Conservation (phyloP, 805 yeast species). For the Cyberlindnera nakhonratchasimensis region DNA sequence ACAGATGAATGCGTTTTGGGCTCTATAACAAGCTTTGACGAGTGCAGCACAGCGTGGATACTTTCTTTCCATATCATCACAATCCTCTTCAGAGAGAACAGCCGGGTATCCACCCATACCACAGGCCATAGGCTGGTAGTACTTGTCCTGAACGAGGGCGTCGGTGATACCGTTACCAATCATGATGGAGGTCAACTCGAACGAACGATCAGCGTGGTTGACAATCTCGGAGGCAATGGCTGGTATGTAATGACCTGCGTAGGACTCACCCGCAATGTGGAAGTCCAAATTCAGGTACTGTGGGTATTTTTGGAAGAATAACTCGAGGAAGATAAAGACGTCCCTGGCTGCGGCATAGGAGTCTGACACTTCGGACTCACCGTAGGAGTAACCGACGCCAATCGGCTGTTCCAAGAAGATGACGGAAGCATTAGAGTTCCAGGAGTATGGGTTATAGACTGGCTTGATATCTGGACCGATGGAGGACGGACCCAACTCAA, state of each 20-base stretch:
- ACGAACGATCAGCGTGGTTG: conserved; percentile 44
- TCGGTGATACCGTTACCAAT: conserved; percentile 95
- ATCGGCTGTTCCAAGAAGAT: conserved; percentile 94
- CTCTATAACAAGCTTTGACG: conserved; percentile 61
- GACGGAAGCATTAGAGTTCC: conserved; percentile 90
- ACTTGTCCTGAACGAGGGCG: conserved; percentile 70
- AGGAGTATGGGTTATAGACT: conserved; percentile 75
- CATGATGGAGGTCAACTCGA: conserved; percentile 71
- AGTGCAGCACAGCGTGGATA: conserved; percentile 63
- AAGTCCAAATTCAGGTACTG: conserved; percentile 54
- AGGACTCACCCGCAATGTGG: conserved; percentile 83
- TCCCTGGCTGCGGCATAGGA: conserved; percentile 86
- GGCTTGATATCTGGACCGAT: conserved; percentile 65
- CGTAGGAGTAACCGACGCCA: conserved; percentile 86
- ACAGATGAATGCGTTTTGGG: conserved; percentile 67
- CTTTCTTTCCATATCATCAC: conserved; percentile 59
- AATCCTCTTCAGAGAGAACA: conserved; percentile 65
- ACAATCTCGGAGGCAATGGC: conserved; percentile 55
- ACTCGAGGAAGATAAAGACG: conserved; percentile 76
- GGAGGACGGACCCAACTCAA: conserved; percentile 87
- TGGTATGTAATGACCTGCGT: conserved; percentile 83
- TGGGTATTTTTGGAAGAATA: conserved; percentile 84
- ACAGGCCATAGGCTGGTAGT: conserved; percentile 93
- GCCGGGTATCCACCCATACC: conserved; percentile 82
- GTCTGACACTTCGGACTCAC: conserved; percentile 55